Base-by-base conservation (phyloP, 2,329 filamentous ascomycete genomes). In the Xylaria polymorpha region DNA sequence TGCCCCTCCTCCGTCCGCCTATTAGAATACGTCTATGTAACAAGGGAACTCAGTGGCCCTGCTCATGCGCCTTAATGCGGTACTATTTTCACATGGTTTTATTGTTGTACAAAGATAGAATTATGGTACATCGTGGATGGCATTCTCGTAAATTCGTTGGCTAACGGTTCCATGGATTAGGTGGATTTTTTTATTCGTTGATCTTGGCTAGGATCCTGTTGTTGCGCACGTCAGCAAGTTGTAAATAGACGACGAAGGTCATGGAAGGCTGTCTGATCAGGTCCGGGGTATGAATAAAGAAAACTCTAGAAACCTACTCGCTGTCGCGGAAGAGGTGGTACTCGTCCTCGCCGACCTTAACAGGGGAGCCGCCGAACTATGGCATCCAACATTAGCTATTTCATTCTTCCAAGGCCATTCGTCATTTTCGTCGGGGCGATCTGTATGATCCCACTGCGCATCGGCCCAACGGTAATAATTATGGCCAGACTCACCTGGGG, bases 301-400 rank as follows among this genome's bases (percentile, higher is more conserved):
- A 57, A 55, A 29, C 18, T 55, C 4, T n/a, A 4, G 35, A 53
- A 61, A 92, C 94, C 85, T 91, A 98, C 95, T 99, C 96, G 86
- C 94, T 92, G 84, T 99, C 96, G 79, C 96, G 90, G 92, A 97
- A 99, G 74, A 99, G 90, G 73, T 92, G 90, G 87, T 90, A 98
- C 85, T 99, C 96, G 76, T 98, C 94, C 78, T 99, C 95, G 76
- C 95, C 96, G 76, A 98, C 93, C 90, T 98, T 98, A 82, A 99
- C 91, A 73, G 95, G 92, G 80, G 92, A 96, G 73, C 96, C 96
- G 79, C 96, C 96, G 79, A 91, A 99, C 93, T 97, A 77, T 39
- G 74, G 56, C 56, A 29, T 46, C 29, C 55, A 29, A 25, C 4
- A 48, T 76, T 37, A 71, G 69, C 55, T 12, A 74, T 32, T 56